Percentiles rank a stretch among this genome's conserved stretches.
Evolutionary conservation across 148 eudicot genomes (phyloP).

Genomic region (Limonium bicolor): DNA sequence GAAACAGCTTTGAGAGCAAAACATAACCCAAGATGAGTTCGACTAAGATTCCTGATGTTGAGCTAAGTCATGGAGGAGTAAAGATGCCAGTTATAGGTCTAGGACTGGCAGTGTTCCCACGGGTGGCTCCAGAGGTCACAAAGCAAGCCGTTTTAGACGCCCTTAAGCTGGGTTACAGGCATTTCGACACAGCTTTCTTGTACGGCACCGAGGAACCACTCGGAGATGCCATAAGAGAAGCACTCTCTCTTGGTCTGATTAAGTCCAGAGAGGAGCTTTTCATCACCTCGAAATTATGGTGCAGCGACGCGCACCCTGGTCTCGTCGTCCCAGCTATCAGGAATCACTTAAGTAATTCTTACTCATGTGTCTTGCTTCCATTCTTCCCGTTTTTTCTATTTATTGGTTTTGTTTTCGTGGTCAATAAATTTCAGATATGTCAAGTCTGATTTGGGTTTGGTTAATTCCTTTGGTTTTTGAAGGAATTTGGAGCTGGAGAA

Average conservation of each 20-base stretch:
- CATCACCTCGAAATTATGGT: slow-evolving; percentile 25
- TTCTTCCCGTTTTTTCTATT: too few species aligned
- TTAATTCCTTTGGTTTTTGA: background rate
- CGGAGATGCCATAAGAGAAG: slow-evolving; percentile 18
- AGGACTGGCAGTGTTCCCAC: slow-evolving; percentile 14
- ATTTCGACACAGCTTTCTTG: slow-evolving; percentile 16
- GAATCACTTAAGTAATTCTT: slow-evolving; percentile 11
- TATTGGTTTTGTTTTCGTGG: too few species aligned
- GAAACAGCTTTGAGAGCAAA: too few species aligned
- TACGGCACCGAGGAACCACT: slow-evolving; percentile 16
- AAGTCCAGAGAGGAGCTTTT: slow-evolving; percentile 17
- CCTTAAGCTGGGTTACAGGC: slow-evolving; percentile 12
- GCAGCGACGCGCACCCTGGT: slow-evolving; percentile 14
- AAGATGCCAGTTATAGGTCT: slow-evolving; percentile 14
- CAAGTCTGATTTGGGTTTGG: background rate
- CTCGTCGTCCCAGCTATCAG: slow-evolving; percentile 12
- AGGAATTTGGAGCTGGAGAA: slow-evolving; percentile 36
- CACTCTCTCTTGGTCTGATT: slow-evolving; percentile 7
- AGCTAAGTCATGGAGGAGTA: slow-evolving; percentile 13
- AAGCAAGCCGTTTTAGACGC: slow-evolving; percentile 12
- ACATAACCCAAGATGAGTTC: too few species aligned
- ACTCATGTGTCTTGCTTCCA: too few species aligned
- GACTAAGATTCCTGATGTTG: slow-evolving; percentile 4
- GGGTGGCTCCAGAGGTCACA: slow-evolving; percentile 7
- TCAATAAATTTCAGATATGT: background rate